Evolutionary conservation across 2,329 filamentous ascomycete species (phyloP).

Genomic region (Aspergillus sclerotialis): DNA sequence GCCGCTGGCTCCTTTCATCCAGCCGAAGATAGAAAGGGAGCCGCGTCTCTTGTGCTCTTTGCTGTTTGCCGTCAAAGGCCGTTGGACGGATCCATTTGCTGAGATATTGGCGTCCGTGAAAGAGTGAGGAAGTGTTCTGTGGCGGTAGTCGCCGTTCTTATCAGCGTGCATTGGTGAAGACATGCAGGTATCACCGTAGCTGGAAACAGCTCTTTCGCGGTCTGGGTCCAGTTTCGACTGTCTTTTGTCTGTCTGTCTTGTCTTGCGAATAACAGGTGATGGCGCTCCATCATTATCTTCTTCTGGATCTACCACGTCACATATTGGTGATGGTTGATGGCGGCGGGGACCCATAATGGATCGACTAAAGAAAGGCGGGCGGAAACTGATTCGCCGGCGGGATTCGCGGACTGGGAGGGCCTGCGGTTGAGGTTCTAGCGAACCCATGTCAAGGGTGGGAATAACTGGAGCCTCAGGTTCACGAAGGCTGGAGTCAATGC

Average conservation of each 20-base stretch:
- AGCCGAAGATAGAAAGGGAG: conserved; percentile 32
- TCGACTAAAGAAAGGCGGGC: conserved; percentile 29
- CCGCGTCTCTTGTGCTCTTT: conserved; percentile 30
- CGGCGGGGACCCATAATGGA: conserved; percentile 14
- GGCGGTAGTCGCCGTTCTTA: conserved; percentile 3
- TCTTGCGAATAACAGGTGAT: conserved; percentile 27
- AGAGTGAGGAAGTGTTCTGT: conserved; percentile 18
- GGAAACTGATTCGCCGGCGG: conserved; percentile 29
- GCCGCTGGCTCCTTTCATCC: conserved; percentile 30
- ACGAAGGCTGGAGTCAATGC: conserved; percentile 17
- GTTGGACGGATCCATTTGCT: conserved; percentile 11
- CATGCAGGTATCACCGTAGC: conserved; percentile 9
- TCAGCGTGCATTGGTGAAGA: conserved; percentile 12
- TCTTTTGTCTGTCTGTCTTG: conserved; percentile 12
- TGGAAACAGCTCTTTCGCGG: conserved; percentile 8
- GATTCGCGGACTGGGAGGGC: conserved; percentile 12
- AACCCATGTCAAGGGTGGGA: conserved; percentile 21
- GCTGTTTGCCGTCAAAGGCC: conserved; percentile 21
- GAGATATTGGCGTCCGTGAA: conserved; percentile 18
- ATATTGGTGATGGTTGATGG: conserved; percentile 18
- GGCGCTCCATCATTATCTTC: conserved; percentile 28
- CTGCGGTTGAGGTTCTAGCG: conserved; percentile 18
- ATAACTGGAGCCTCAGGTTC: conserved; percentile 19
- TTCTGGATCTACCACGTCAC: conserved; percentile 19
- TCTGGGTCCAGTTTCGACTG: conserved; percentile 7